phyloP scores from a whole-genome alignment of 2,329 filamentous ascomycete genomes.

The Penicillium hesseltinei region DNA sequence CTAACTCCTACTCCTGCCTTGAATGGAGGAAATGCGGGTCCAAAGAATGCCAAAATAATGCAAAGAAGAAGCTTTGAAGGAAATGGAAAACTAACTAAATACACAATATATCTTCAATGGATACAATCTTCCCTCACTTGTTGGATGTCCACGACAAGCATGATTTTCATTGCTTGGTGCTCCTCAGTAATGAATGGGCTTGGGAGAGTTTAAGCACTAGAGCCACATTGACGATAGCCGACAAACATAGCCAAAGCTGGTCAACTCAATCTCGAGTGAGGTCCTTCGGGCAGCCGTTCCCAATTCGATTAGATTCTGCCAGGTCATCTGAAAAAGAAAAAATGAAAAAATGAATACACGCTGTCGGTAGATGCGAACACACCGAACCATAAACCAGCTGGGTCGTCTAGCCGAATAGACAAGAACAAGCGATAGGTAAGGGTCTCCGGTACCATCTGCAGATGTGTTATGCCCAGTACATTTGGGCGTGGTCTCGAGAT shows the following conservation, averaged over 20 bases:
- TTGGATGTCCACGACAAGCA: neutral
- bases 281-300: neutral
- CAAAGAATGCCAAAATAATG: neutral
- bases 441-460: neutral
- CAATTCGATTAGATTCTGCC: neutral
- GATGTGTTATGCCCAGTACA: neutral
- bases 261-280: neutral
- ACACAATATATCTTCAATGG: no score
- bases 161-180: neutral
- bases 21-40: neutral
- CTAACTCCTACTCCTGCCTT: neutral
- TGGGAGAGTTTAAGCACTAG: neutral
- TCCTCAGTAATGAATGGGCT: neutral
- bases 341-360: neutral
- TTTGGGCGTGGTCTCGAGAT: neutral
- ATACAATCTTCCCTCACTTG: neutral
- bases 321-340: neutral
- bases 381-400: no score
- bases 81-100: neutral
- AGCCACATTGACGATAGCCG: neutral
- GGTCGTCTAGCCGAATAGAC: neutral
- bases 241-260: neutral
- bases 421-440: neutral
- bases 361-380: neutral
- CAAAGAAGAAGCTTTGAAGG: neutral